Base-by-base conservation (phyloP, 2,329 filamentous ascomycete genomes). In the Neonectria faginata region DNA sequence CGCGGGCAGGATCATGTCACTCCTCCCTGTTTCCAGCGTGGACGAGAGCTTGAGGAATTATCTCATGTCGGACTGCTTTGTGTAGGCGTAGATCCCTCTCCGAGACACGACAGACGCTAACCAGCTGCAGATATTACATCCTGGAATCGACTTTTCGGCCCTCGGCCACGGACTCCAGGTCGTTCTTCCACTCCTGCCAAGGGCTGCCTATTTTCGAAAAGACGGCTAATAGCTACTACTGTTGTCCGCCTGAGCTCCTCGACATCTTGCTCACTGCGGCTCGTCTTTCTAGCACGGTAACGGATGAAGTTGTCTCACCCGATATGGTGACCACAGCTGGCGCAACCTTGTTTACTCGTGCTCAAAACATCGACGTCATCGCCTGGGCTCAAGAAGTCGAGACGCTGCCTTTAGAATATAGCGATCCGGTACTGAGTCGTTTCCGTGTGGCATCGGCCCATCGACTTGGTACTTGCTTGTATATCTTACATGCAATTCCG, bases 61-160 rank as follows among this genome's bases (percentile, higher is more conserved):
- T 65, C 78, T 85, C 62, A 74, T 84, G 22, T 83, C 83, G 0
- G 83, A 85, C 66, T 84, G 81, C 67, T 81, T 85, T 57, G 81
- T 83, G 71, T 82, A 66, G 69, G 79, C 73, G 18, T 12, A 9
- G 10, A 5, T 18, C 2, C 5, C 36, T 8, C 11, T 12, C 31
- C 4, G n/a, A n/a, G 7, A 9, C 39, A 42, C 6, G 5, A 16
- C 7, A 31, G 42, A n/a, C 2, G 57, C 71, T 71, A 51, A 73
- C 64, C 18, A 1, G 3, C 18, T 14, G 1, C 39, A 82, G 80
- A 44, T 85, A 84, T 66, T 82, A 81, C 50, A 81, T 85, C 48
- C 71, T 84, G 20, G 82, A 79, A 2, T 82, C 83, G 1, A 80
- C 81, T 6, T 83, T 84, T 65, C 79, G 75, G 54, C 75, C 77